These are phyloP conservation scores for Leucoagaricus sp. DNA, from an alignment of 1,284 basidiomycete genomes.

Conservation along the genomic window DNA sequence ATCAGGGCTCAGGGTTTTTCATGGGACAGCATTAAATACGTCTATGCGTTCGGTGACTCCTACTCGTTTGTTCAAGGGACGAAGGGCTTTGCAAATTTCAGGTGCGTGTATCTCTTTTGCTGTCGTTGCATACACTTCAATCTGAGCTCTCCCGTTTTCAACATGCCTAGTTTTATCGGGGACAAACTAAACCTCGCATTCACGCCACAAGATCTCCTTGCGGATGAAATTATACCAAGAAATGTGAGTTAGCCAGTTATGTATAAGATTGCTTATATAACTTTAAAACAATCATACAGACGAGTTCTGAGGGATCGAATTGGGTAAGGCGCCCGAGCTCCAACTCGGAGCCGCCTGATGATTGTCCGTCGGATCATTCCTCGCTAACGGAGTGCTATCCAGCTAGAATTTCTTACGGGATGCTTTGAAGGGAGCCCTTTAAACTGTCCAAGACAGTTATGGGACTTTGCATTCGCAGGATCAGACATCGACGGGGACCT, in stretches of 20 bases:
- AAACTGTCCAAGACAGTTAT: slow-evolving; percentile 45
- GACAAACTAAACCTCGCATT: slow-evolving; percentile 45
- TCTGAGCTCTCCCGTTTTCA: no score
- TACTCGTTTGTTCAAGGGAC: slow-evolving; percentile 58
- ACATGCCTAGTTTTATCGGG: slow-evolving; percentile 48
- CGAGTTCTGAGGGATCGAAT: slow-evolving; percentile 55
- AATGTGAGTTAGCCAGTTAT: slow-evolving; percentile 36
- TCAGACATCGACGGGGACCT: slow-evolving; percentile 49
- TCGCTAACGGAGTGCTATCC: neutral
- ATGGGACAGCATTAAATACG: slow-evolving; percentile 42
- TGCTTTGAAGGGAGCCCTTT: slow-evolving; percentile 48
- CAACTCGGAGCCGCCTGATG: neutral
- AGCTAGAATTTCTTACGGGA: slow-evolving; percentile 55
- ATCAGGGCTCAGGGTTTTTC: slow-evolving; percentile 26
- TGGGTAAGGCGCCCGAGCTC: slow-evolving; percentile 37
- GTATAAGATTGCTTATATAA: neutral
- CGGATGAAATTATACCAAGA: slow-evolving; percentile 45
- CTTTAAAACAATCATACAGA: slow-evolving; percentile 31
- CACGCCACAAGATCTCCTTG: slow-evolving; percentile 42
- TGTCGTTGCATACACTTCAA: no score
- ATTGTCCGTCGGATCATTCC: neutral
- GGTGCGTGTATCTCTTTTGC: slow-evolving; percentile 27
- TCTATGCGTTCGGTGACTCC: slow-evolving; percentile 56
- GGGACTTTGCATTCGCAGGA: slow-evolving; percentile 61
- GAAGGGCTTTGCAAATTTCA: slow-evolving; percentile 47